These are phyloP conservation scores for Lecanosticta acicola DNA, from an alignment of 2,329 filamentous ascomycete genomes.

Conservation along the genomic window DNA sequence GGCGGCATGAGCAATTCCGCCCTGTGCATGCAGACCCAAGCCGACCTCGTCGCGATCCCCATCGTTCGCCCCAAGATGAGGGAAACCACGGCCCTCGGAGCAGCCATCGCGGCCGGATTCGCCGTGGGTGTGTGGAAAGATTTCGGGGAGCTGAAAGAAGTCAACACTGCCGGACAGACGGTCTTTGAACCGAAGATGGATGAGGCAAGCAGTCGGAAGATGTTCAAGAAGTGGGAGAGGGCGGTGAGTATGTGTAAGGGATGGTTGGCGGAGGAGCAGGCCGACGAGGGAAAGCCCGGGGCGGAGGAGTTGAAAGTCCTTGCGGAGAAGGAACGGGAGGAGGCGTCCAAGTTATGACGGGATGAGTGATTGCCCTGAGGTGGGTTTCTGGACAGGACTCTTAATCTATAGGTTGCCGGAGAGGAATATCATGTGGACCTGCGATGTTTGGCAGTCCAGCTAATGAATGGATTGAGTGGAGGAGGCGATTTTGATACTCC, in stretches of 20 bases:
- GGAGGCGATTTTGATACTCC: too few species aligned
- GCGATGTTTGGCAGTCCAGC: too few species aligned
- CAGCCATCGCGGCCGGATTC: slow-evolving; percentile 81
- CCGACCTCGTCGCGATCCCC: slow-evolving; percentile 76
- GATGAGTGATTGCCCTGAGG: background rate
- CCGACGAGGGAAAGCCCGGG: slow-evolving; percentile 10
- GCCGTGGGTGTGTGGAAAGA: slow-evolving; percentile 72
- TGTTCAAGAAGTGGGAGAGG: slow-evolving; percentile 68
- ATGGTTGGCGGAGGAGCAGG: slow-evolving; percentile 45
- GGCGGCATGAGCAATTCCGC: slow-evolving; percentile 86
- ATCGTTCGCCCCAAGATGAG: slow-evolving; percentile 82
- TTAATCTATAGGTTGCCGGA: too few species aligned
- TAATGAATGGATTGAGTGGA: too few species aligned
- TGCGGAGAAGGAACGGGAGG: slow-evolving; percentile 13
- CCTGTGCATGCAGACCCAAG: slow-evolving; percentile 86
- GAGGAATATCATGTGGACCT: too few species aligned
- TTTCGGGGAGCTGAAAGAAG: slow-evolving; percentile 66
- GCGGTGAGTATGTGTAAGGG: slow-evolving; percentile 75
- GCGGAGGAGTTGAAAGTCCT: slow-evolving; percentile 9
- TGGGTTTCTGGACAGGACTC: too few species aligned
- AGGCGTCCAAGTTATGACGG: slow-evolving; percentile 14
- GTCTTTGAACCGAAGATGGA: slow-evolving; percentile 64
- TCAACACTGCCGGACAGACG: slow-evolving; percentile 65
- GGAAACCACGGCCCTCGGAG: slow-evolving; percentile 82
- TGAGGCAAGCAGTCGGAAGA: slow-evolving; percentile 48